Base-by-base conservation (phyloP, 2,329 filamentous ascomycete species). In the Annulohypoxylon truncatum region DNA sequence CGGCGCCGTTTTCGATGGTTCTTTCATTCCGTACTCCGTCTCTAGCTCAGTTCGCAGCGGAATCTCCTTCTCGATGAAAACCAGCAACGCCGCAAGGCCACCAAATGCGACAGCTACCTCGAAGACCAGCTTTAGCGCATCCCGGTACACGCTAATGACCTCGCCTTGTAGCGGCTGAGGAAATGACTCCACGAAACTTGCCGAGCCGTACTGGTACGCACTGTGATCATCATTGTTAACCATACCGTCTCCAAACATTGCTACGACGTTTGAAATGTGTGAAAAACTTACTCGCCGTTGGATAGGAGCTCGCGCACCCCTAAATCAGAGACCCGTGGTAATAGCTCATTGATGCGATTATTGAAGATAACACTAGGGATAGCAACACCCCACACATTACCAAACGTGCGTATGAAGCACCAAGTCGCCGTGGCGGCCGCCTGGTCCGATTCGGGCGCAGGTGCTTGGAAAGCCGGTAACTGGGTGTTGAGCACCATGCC, bases 301-400 rank as follows among this genome's bases (percentile, higher is more conserved):
- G 52, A 15, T 1, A 57, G 12, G 4, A 57, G 22, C 18, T 48
- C 18, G 1, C 7, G 20, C 1, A 47, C 42, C 15, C 20, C 38
- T 4, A 29, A 13, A 48, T 57, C 42, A 7, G 54, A 38, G 18
- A 57, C 44, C 3, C 44, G 18, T 13, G 26, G 10, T 12, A 52
- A 33, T 24, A 59, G 26, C 29, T 59, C 24, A 28, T 40, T 50
- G 24, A 38, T 60, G 9, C 62, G 64, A 15, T 52, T 70, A 38
- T 73, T 73, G 67, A 82, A 81, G 31, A 82, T 75, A 1, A 76
- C 73, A 0, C 74, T 77, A 0, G 78, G 78, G 8, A 84, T 77
- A 0, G 79, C 77, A 1, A 83, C 78, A 12, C 82, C 82, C 63
- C 82, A 77, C 4, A 81, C 77, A 24, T 75, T 72, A 0, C 82